Conservation (phyloP, 441 rosid genomes). For the Jatropha multifida region DNA sequence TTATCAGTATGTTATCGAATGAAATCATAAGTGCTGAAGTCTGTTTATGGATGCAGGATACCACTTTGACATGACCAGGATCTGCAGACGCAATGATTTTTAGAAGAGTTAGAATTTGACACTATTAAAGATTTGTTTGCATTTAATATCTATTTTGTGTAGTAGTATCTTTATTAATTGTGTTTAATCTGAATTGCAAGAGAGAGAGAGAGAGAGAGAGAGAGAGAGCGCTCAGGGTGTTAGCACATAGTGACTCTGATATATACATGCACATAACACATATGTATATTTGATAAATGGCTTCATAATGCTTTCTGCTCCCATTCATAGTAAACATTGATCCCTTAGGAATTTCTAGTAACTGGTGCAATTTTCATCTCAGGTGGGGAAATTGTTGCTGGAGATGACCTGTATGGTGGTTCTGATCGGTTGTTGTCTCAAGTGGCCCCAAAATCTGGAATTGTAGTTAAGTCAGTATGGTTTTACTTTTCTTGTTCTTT, state of each 20-base stretch:
- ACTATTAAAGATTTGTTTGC: not conserved
- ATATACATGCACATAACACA: no score
- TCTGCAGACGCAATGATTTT: no score
- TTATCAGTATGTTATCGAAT: not conserved
- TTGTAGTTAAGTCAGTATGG: constrained; percentile 70
- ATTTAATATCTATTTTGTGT: not conserved
- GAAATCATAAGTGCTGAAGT: no score
- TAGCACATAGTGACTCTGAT: not conserved
- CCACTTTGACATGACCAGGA: no score
- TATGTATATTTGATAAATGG: not conserved
- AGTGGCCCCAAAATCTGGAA: constrained; percentile 75
- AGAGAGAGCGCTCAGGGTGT: not conserved
- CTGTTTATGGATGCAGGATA: no score
- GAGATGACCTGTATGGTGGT: constrained; percentile 94
- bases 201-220: not conserved
- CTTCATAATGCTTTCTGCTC: not conserved
- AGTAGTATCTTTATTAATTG: not conserved
- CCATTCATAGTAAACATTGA: not conserved
- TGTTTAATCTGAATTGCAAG: not conserved
- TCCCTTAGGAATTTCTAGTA: constrained; percentile 10
- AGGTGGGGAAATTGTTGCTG: constrained; percentile 93
- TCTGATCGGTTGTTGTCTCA: constrained; percentile 83
- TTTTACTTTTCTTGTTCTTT: constrained; percentile 5
- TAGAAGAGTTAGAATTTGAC: not conserved
- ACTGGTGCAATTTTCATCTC: constrained; percentile 17